Conservation (phyloP, 306 rosid genomes). For the Albizia julibrissin region DNA sequence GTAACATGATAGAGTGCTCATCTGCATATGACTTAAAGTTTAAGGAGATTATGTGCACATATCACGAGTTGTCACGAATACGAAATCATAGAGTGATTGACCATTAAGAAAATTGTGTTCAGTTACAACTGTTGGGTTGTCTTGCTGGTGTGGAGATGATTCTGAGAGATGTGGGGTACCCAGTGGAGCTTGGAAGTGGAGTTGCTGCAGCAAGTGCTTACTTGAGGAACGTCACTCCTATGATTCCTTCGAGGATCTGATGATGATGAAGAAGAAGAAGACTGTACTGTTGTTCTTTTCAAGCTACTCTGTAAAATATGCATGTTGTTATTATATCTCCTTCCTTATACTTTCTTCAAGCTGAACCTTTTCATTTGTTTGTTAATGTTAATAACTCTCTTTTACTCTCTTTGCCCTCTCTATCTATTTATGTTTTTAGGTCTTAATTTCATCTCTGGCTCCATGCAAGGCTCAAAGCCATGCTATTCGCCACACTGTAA, state of each 20-base stretch:
- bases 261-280: neutral
- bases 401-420: conserved; percentile 34
- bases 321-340: conserved; percentile 37
- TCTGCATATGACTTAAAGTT: neutral
- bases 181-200: conserved; percentile 94
- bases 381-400: conserved; percentile 19
- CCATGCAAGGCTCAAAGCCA: neutral
- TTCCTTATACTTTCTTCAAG: conserved; percentile 36
- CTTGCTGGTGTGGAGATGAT: conserved; percentile 99
- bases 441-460: neutral
- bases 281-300: neutral
- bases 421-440: neutral
- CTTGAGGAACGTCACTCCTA: conserved; percentile 77
- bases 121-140: conserved; percentile 96
- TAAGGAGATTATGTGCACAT: neutral
- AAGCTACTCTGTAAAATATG: conserved; percentile 53
- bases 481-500: too few species aligned
- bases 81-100: neutral
- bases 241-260: conserved; percentile 87
- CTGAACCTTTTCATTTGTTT: neutral
- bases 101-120: conserved; percentile 29
- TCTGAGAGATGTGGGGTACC: conserved; percentile 92
- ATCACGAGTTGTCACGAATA: neutral
- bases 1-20: neutral
- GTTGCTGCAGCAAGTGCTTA: conserved; percentile 91